Percentiles rank a stretch among this genome's conserved stretches.
These are phyloP conservation scores for Cercophora samala DNA, from an alignment of 495 filamentous ascomycete genomes.

Conservation along the genomic window DNA sequence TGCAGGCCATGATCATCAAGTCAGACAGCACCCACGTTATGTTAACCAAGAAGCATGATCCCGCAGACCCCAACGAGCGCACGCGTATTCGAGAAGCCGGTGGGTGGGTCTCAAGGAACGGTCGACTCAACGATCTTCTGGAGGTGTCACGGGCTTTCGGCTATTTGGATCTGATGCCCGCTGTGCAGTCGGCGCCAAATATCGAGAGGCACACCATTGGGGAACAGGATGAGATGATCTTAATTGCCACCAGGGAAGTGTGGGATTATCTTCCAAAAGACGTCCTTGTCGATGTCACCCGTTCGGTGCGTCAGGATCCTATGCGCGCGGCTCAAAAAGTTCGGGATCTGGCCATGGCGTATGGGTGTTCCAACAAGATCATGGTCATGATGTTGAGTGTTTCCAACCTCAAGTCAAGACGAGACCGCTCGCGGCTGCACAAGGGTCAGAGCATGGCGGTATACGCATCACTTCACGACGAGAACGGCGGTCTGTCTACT, in stretches of 20 bases:
- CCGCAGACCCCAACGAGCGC: conserved; percentile 76
- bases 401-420: conserved; percentile 77
- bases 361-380: conserved; percentile 87
- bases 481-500: conserved; percentile 58
- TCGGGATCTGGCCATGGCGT: conserved; percentile 91
- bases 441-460: conserved; percentile 76
- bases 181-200: conserved; percentile 86
- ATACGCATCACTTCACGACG: conserved; percentile 65
- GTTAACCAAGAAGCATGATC: conserved; percentile 88
- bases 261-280: conserved; percentile 92
- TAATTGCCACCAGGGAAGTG: conserved; percentile 86
- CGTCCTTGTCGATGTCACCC: conserved; percentile 84
- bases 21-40: conserved; percentile 75
- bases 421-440: conserved; percentile 62
- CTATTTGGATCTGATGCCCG: conserved; percentile 86
- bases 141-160: conserved; percentile 93
- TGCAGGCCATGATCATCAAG: conserved; percentile 88
- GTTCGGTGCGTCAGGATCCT: conserved; percentile 75
- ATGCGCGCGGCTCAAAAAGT: conserved; percentile 97
- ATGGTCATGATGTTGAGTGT: conserved; percentile 99
- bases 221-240: conserved; percentile 89
- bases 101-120: conserved; percentile 90
- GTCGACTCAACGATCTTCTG: conserved; percentile 86
- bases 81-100: conserved; percentile 90
- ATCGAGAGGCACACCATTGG: conserved; percentile 73